Evolutionary conservation across 1,284 basidiomycete genomes (phyloP), one percentile per base, ranked within the genome.

Genomic region (Sanghuangporus sanghuang): DNA sequence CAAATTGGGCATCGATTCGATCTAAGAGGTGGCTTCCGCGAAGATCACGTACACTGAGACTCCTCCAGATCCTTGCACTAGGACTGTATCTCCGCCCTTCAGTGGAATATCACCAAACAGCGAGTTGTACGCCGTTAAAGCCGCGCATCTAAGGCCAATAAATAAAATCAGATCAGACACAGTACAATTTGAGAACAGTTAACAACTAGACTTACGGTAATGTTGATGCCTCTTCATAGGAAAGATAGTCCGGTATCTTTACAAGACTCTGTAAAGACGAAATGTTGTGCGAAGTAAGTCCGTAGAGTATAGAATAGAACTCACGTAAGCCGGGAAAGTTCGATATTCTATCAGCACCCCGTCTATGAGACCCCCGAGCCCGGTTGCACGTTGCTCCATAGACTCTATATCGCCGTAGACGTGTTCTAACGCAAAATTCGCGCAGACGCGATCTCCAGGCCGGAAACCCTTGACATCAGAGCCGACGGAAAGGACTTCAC

Each of bases 281-380:
- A 54, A 16, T 32, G 27, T 12, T n/a, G 4, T 12, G 42, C 6
- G 5, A 32, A 32, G 27, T 32, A 32, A 32, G 27, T 32, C 27
- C 27, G 27, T 32, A 32, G 27, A 36, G 16, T 3, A 11, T 18
- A 38, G 18, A 3, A 32, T 3, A 3, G 70, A 67, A 57, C 38
- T 5, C 23, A 80, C 81, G 54, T 79, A 71, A 3, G 75, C 76
- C 5, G 77, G 77, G 60, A 84, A 78, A 1, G 73, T 75, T 59
- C 76, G 76, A 64, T 85, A 87, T 69, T 86, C 77, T 2, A 79
- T 79, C 61, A 87, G 71, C 6, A 86, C 82, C 4, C 85, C 86
- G 64, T 84, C 77, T 5, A 75, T 67, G n/a, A 71, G 71, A 0
- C 78, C 84, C 35, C 85, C 86, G 46, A 85, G 73, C n/a, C 32